Conservation (phyloP, 2,329 filamentous ascomycete genomes). For the Arthrobotrys sphaeroides region DNA sequence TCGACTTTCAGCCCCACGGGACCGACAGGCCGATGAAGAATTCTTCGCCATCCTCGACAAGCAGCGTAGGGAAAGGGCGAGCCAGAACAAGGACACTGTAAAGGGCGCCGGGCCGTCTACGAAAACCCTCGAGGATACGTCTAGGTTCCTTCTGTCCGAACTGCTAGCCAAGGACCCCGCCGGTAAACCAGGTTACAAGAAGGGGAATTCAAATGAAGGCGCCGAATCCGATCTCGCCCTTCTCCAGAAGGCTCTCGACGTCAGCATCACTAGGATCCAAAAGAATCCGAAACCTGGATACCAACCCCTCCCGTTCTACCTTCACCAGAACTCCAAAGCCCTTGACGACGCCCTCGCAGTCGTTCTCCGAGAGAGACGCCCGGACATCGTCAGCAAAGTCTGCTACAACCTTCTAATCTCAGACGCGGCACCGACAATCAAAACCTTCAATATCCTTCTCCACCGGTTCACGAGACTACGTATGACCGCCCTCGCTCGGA, state of each 20-base stretch:
- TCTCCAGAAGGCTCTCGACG: slow-evolving; percentile 25
- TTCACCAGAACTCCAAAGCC: slow-evolving; percentile 35
- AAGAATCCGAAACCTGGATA: slow-evolving; percentile 27
- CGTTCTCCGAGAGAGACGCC: slow-evolving; percentile 3
- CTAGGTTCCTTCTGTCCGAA: slow-evolving; percentile 34
- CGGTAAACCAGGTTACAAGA: slow-evolving; percentile 27
- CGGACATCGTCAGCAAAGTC: slow-evolving; percentile 37
- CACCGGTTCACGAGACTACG: slow-evolving; percentile 44
- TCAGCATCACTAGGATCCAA: slow-evolving; percentile 26
- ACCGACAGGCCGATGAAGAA: slow-evolving; percentile 39
- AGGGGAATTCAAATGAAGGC: background rate
- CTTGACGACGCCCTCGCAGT: slow-evolving; percentile 27
- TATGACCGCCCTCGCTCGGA: slow-evolving; percentile 32
- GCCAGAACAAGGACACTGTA: background rate
- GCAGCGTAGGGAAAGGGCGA: slow-evolving; percentile 34
- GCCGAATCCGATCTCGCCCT: slow-evolving; percentile 26
- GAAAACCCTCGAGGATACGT: slow-evolving; percentile 35
- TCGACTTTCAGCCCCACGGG: background rate
- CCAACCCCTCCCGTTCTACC: slow-evolving; percentile 43
- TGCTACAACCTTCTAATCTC: slow-evolving; percentile 52
- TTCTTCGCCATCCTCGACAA: slow-evolving; percentile 42
- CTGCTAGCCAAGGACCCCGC: slow-evolving; percentile 8
- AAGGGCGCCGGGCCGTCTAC: slow-evolving; percentile 16
- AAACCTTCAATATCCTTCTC: slow-evolving; percentile 47
- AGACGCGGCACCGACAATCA: slow-evolving; percentile 36